Conservation (phyloP, 1,284 basidiomycete species). For the Lignosus rhinocerotis region DNA sequence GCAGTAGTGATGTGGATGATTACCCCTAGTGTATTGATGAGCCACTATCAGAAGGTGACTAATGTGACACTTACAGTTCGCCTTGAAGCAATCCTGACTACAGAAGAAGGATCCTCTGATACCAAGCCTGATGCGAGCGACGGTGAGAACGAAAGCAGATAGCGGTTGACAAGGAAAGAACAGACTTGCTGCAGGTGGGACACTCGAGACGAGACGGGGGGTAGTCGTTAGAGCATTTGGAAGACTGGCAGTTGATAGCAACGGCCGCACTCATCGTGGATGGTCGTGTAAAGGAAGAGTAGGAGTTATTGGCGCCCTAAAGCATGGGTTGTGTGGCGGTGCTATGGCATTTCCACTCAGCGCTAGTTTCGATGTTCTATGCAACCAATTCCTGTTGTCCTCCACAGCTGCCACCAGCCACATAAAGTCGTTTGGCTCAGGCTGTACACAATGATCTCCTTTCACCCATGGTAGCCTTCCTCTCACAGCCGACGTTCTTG, state of each 20-base stretch:
- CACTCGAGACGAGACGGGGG: conserved; percentile 78
- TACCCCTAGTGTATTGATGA: conserved; percentile 44
- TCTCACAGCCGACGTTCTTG: conserved; percentile 36
- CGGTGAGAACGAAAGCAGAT: conserved; percentile 13
- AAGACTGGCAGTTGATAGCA: conserved; percentile 63
- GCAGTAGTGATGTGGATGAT: conserved; percentile 15
- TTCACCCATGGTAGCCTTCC: conserved; percentile 30
- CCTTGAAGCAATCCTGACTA: conserved; percentile 84
- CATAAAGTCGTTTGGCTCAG: neutral
- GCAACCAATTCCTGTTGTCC: too few relatives aligned
- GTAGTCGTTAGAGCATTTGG: conserved; percentile 69
- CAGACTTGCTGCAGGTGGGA: conserved; percentile 80
- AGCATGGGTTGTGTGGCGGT: conserved; percentile 1
- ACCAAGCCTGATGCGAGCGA: conserved; percentile 54
- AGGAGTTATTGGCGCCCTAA: neutral
- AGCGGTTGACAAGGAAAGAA: conserved; percentile 16
- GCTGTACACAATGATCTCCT: neutral
- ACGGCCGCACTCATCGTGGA: conserved; percentile 30
- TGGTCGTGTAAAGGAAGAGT: neutral
- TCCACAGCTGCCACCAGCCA: too few relatives aligned
- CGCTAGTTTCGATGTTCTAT: too few relatives aligned
- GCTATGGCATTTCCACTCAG: too few relatives aligned
- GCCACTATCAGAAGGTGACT: conserved; percentile 1
- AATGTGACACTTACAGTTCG: conserved; percentile 59
- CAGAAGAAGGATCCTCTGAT: conserved; percentile 85